A percentile compares a stretch with the other conserved stretches of the same genome.
These are phyloP conservation scores for Lepidopterella palustris DNA, from an alignment of 495 filamentous ascomycete species.

Conservation along the genomic window DNA sequence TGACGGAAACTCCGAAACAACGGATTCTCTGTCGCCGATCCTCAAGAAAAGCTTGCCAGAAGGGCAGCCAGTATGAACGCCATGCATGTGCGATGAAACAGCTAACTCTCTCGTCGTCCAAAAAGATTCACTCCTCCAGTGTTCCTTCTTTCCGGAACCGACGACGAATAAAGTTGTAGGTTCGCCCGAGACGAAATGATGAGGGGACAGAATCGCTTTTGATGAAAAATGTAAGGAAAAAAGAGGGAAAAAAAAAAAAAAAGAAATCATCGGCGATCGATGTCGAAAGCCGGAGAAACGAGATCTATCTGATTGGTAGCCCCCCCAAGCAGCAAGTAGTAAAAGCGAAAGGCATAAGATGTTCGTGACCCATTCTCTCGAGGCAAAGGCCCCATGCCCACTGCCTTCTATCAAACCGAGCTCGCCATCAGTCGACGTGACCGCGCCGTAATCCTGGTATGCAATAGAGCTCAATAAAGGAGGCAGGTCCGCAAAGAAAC, in stretches of 20 bases:
- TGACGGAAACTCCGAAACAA: constrained; percentile 12
- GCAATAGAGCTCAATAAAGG: constrained; percentile 48
- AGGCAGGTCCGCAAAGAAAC: constrained; percentile 45
- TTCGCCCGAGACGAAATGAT: constrained; percentile 24
- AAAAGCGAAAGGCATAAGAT: constrained; percentile 22
- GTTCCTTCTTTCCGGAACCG: constrained; percentile 10
- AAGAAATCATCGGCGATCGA: constrained; percentile 24
- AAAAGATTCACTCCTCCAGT: constrained; percentile 13
- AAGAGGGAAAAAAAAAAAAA: constrained; percentile 18
- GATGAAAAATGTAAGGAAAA: constrained; percentile 6
- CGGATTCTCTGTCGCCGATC: constrained; percentile 19
- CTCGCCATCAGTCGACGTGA: constrained; percentile 24
- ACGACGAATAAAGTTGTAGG: constrained; percentile 23
- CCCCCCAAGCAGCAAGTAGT: constrained; percentile 28
- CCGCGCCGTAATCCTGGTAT: constrained; percentile 33
- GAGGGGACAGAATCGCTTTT: constrained; percentile 28
- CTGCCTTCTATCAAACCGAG: constrained; percentile 28
- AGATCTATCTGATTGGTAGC: constrained; percentile 25
- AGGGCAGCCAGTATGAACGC: constrained; percentile 25
- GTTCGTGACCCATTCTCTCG: constrained; percentile 22
- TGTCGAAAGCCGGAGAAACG: constrained; percentile 32
- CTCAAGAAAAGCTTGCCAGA: constrained; percentile 18
- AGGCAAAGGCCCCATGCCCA: constrained; percentile 22
- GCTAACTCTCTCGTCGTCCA: constrained; percentile 22
- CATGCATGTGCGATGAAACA: constrained; percentile 29